phyloP scores from a whole-genome alignment of 495 filamentous ascomycete genomes.

The Cudoniella acicularis region DNA sequence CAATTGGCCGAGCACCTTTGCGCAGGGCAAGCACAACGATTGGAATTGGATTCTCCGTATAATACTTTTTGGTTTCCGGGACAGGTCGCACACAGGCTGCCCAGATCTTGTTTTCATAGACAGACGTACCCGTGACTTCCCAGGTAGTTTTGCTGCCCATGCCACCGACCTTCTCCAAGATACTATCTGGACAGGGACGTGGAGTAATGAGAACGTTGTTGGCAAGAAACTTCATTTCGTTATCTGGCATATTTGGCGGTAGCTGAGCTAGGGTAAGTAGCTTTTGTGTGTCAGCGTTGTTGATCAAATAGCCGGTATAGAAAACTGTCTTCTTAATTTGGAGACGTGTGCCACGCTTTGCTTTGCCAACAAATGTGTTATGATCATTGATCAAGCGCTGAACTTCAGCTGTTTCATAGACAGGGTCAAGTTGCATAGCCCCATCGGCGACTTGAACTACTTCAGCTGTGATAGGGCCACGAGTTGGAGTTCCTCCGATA shows the following conservation, averaged over 20 bases:
- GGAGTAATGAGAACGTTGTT: slow-evolving; percentile 89
- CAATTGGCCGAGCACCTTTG: slow-evolving; percentile 68
- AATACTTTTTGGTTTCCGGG: slow-evolving; percentile 55
- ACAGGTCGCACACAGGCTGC: slow-evolving; percentile 75
- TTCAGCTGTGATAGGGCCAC: slow-evolving; percentile 66
- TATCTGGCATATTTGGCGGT: slow-evolving; percentile 51
- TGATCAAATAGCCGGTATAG: slow-evolving; percentile 92
- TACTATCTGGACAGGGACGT: slow-evolving; percentile 59
- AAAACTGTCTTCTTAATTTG: slow-evolving; percentile 82
- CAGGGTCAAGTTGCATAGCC: slow-evolving; percentile 72
- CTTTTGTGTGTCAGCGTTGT: slow-evolving; percentile 60
- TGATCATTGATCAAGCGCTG: slow-evolving; percentile 88
- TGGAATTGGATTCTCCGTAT: slow-evolving; percentile 71
- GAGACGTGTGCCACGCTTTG: slow-evolving; percentile 35
- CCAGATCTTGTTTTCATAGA: slow-evolving; percentile 79
- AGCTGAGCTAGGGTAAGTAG: slow-evolving; percentile 64
- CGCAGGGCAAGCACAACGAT: slow-evolving; percentile 73
- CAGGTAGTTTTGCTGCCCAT: slow-evolving; percentile 77
- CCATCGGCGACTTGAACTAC: slow-evolving; percentile 85
- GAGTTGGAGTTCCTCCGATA: slow-evolving; percentile 30
- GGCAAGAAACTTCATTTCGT: slow-evolving; percentile 75
- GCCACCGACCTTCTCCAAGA: slow-evolving; percentile 80
- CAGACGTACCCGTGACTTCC: slow-evolving; percentile 72
- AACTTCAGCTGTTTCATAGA: slow-evolving; percentile 77
- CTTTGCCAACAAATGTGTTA: slow-evolving; percentile 52